Base-by-base conservation (phyloP, 306 rosid species). In the Ochetophila trinervis region DNA sequence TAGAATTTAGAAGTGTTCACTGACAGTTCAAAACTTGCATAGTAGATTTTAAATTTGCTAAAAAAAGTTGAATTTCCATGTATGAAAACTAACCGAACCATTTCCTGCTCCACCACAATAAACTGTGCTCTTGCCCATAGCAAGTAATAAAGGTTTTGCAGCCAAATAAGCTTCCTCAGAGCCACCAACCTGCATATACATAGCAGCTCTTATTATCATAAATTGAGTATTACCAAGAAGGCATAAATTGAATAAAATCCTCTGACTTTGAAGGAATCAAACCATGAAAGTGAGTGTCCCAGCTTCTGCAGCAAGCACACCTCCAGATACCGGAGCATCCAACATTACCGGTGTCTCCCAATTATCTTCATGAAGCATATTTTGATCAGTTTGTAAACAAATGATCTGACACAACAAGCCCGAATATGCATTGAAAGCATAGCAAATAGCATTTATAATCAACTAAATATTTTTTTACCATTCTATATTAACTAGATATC, bases 301-400 rank as follows among this genome's bases (percentile, higher is more conserved):
- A 54, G 94, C 85, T 86, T 93, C 97, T 49, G 98, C 98, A 24
- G 98, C 96, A 72, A 85, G 81, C 44, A 93, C 89, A 65, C 98
- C 85, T 71, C 98, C 98, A 51, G 98, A 93, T 42, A 93, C 98
- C 62, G 98, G 98, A 53, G 98, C 98, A 73, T 93, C 98, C 86
- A 89, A 82, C 86, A 77, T 81, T 68, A 73, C 71, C 60, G 98
- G 91, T 17, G 4, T 75, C 78, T 72, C 80, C 79, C 76, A 67
- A 50, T 82, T 65, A 74, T 77, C 96, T 87, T 64, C 66, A 42
- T 17, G 55, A 48, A 56, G 57, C 63, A 71, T 47, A 40, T 66
- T 23, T 73, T 57, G n/a, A 68, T 77, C 72, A 77, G 65, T 67
- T 60, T 11, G 42, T 34, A 37, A 42, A 21, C 20, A 67, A 21